phyloP scores from a whole-genome alignment of 2,329 filamentous ascomycete genomes.

The Stromatinia cepivora region DNA sequence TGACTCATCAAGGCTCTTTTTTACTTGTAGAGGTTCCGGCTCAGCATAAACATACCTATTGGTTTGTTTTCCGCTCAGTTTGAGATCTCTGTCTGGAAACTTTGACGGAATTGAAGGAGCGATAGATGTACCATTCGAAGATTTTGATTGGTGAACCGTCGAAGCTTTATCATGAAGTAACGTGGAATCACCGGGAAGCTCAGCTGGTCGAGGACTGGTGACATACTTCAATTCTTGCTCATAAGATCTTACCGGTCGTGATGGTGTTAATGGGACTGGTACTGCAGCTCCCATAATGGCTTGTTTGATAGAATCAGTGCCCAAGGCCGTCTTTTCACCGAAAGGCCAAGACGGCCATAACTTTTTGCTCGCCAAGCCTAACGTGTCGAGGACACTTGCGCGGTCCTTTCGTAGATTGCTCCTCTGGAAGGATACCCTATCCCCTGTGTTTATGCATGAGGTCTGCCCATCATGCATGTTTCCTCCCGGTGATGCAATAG shows the following conservation, averaged over 20 bases:
- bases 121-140: neutral
- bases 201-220: neutral
- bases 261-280: neutral
- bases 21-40: neutral
- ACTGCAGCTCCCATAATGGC: neutral
- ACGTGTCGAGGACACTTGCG: neutral
- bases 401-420: neutral
- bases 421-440: neutral
- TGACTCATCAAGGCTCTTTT: neutral
- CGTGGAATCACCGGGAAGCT: neutral
- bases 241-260: neutral
- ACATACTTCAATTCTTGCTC: neutral
- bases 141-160: no score
- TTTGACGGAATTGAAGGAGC: neutral
- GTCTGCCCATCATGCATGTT: neutral
- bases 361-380: neutral
- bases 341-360: conserved; percentile 15
- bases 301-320: conserved; percentile 1
- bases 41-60: neutral
- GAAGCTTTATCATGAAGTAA: neutral
- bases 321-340: neutral
- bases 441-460: neutral
- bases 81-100: neutral
- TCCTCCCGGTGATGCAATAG: no score
- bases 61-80: neutral